These are phyloP conservation scores for Coix lacrymajobi DNA, from an alignment of 176 grass and related monocot genomes.

Conservation along the genomic window DNA sequence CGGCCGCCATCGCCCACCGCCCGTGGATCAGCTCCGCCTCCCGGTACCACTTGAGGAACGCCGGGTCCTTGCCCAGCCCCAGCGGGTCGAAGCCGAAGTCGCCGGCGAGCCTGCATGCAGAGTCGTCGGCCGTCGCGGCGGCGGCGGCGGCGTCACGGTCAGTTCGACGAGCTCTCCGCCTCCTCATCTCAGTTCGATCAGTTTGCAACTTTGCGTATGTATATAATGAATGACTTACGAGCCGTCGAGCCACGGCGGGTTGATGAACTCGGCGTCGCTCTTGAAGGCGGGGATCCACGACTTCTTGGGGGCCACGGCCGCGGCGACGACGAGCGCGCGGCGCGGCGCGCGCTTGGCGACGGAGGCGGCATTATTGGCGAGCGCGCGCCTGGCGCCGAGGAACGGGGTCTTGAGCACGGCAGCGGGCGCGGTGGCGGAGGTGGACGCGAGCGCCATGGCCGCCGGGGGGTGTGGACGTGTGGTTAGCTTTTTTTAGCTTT, in stretches of 20 bases:
- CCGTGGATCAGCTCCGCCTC: conserved; percentile 99
- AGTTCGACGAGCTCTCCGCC: not conserved
- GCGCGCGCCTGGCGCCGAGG: conserved; percentile 47
- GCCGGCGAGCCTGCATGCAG: conserved; percentile 53
- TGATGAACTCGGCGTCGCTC: conserved; percentile 72
- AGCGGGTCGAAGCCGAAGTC: conserved; percentile 96
- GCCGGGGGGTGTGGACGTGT: not conserved
- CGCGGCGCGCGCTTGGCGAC: conserved; percentile 27
- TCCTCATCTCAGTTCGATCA: not conserved
- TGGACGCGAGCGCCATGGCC: conserved; percentile 69
- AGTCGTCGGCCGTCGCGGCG: no score
- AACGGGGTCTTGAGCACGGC: conserved; percentile 67
- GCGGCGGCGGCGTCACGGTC: not conserved
- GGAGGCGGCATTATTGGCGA: conserved; percentile 46
- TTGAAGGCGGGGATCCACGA: conserved; percentile 86
- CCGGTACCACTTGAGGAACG: conserved; percentile 98
- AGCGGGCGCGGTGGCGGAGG: conserved; percentile 69
- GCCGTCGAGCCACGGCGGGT: conserved; percentile 91
- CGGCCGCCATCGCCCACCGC: conserved; percentile 90
- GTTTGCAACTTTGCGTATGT: no score
- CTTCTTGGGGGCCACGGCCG: conserved; percentile 57
- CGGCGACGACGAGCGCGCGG: conserved; percentile 41
- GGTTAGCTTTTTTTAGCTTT: not conserved
- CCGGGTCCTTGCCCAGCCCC: conserved; percentile 89
- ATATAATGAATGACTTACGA: conserved; percentile 48